A percentile compares a stretch with the other conserved stretches of the same genome.
Evolutionary conservation across 192 early-diverging fungal genomes (phyloP).

Genomic region (Paraglomus brasilianum): DNA sequence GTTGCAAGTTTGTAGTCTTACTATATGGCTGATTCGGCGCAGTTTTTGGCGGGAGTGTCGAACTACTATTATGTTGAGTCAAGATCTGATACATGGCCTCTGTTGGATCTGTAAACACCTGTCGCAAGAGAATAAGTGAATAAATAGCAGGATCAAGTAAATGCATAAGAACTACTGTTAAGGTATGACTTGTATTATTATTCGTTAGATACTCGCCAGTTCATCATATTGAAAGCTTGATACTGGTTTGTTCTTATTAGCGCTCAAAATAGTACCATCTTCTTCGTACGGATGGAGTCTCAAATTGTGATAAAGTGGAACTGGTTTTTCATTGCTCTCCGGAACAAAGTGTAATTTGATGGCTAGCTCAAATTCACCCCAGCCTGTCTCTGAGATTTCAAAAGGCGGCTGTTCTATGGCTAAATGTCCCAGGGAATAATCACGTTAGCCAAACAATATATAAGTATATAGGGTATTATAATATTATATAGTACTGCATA

Average conservation of each 20-base stretch:
- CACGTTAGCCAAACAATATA: neutral
- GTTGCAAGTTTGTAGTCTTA: neutral
- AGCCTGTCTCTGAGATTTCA: slow-evolving; percentile 94
- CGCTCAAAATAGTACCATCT: slow-evolving; percentile 53
- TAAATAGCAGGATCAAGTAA: too few species aligned
- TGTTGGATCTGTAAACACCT: slow-evolving; percentile 83
- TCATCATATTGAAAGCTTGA: slow-evolving; percentile 80
- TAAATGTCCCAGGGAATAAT: slow-evolving; percentile 37
- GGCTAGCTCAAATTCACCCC: slow-evolving; percentile 98
- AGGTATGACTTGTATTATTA: slow-evolving; percentile 42
- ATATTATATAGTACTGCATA: slow-evolving; percentile 33
- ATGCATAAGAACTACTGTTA: slow-evolving; percentile 39
- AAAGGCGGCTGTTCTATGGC: slow-evolving; percentile 82
- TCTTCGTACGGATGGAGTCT: slow-evolving; percentile 87
- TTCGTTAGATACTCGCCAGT: slow-evolving; percentile 55
- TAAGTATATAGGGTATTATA: neutral
- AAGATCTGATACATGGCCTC: slow-evolving; percentile 69
- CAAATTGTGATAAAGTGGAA: slow-evolving; percentile 86
- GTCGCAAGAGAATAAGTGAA: neutral
- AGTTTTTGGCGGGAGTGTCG: slow-evolving; percentile 47
- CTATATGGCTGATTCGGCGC: slow-evolving; percentile 49
- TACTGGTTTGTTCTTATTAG: slow-evolving; percentile 65
- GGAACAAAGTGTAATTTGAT: slow-evolving; percentile 89
- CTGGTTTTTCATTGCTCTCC: slow-evolving; percentile 71
- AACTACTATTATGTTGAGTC: slow-evolving; percentile 43